Conservation (phyloP, 805 yeast species). For the Naumovozyma castellii region DNA sequence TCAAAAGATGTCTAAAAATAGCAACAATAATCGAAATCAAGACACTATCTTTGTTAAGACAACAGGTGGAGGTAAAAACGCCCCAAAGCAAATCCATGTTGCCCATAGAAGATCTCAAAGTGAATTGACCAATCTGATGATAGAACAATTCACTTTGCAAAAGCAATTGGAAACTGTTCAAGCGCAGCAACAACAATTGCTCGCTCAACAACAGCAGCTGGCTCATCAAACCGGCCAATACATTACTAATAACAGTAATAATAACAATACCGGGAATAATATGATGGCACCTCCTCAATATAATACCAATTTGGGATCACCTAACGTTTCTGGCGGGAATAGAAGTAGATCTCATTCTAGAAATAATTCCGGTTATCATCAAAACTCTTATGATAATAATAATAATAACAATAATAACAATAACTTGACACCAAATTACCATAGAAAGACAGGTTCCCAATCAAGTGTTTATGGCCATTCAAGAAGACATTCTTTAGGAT, state of each 20-base stretch:
- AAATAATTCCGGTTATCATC: conserved; percentile 28
- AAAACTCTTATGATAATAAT: conserved; percentile 8
- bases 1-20: conserved; percentile 3
- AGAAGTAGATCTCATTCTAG: conserved; percentile 31
- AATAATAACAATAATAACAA: conserved; percentile 9
- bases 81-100: conserved; percentile 65
- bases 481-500: conserved; percentile 86
- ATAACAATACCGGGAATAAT: conserved; percentile 10
- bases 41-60: conserved; percentile 20
- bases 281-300: conserved; percentile 22
- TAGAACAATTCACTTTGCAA: conserved; percentile 79
- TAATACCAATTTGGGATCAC: conserved; percentile 10
- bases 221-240: conserved; percentile 52
- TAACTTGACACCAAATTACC: conserved; percentile 21
- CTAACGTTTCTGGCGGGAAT: conserved; percentile 11
- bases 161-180: conserved; percentile 88
- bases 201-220: conserved; percentile 31
- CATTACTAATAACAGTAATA: conserved; percentile 8
- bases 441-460: conserved; percentile 42
- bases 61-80: conserved; percentile 32
- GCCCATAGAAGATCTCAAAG: conserved; percentile 98
- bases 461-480: conserved; percentile 56
- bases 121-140: conserved; percentile 85
- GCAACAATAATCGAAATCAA: conserved; percentile 6
- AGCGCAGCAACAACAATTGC: conserved; percentile 81